Conservation (phyloP, 805 yeast species). For the Blastobotrys mokoenaii region DNA sequence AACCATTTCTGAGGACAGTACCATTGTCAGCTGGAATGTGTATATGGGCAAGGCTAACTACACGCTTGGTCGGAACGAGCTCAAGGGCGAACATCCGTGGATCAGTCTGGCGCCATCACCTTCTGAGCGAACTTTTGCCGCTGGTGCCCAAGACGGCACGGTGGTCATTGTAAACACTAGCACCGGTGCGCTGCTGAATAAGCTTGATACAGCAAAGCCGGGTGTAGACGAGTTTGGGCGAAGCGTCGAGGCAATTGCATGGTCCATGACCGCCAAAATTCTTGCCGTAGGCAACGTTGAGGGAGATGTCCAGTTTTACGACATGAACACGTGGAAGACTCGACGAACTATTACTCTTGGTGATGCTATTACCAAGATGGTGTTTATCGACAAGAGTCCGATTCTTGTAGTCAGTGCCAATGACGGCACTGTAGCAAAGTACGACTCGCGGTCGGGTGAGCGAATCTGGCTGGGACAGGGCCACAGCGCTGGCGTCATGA, state of each 20-base stretch:
- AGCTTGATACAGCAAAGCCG: conserved; percentile 46
- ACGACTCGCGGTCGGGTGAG: conserved; percentile 84
- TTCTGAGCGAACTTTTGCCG: conserved; percentile 50
- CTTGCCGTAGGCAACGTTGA: conserved; percentile 85
- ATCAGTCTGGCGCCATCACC: conserved; percentile 53
- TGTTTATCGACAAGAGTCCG: conserved; percentile 52
- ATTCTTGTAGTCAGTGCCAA: conserved; percentile 62
- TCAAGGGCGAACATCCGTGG: conserved; percentile 86
- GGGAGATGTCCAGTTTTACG: conserved; percentile 78
- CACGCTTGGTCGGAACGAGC: conserved; percentile 35
- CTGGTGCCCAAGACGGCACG: conserved; percentile 84
- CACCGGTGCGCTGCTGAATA: conserved; percentile 61
- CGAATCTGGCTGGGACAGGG: conserved; percentile 76
- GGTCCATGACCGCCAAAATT: conserved; percentile 59
- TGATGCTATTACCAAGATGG: conserved; percentile 80
- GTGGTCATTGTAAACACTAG: conserved; percentile 70
- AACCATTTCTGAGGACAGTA: conserved; percentile 78
- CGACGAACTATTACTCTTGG: conserved; percentile 60
- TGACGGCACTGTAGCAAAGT: conserved; percentile 78
- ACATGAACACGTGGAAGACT: conserved; percentile 77
- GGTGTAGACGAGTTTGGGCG: conserved; percentile 43
- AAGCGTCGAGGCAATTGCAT: conserved; percentile 71
- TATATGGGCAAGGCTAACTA: conserved; percentile 64
- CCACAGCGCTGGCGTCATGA: conserved; percentile 89
- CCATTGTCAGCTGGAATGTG: conserved; percentile 84